These are phyloP conservation scores for Leptographium galeiforme DNA, from an alignment of 2,329 filamentous ascomycete genomes.

Conservation along the genomic window DNA sequence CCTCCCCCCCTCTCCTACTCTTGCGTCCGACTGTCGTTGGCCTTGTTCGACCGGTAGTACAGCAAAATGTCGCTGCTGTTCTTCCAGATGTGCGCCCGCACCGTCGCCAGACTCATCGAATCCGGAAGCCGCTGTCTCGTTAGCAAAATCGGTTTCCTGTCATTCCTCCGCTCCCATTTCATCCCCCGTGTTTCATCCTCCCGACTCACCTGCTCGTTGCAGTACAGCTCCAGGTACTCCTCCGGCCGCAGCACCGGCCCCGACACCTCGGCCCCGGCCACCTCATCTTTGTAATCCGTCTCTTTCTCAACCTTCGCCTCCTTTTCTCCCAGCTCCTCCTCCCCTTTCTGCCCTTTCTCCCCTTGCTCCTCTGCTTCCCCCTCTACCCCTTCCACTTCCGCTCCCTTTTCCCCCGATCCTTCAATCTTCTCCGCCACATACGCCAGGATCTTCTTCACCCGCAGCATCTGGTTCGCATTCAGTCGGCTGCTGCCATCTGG, in stretches of 20 bases:
- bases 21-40: conserved; percentile 41
- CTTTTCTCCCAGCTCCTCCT: conserved; percentile 10
- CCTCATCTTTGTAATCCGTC: neutral
- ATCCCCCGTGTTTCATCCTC: neutral
- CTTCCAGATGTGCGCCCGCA: conserved; percentile 87
- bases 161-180: neutral
- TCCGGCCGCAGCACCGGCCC: conserved; percentile 59
- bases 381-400: neutral
- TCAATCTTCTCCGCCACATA: conserved; percentile 93
- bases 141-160: neutral
- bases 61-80: conserved; percentile 85
- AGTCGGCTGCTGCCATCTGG: conserved; percentile 76
- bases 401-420: neutral
- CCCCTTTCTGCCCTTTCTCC: too few relatives aligned
- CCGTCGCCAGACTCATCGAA: conserved; percentile 85
- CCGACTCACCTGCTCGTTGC: conserved; percentile 68
- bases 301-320: conserved; percentile 34
- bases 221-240: conserved; percentile 90
- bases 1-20: neutral
- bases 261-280: conserved; percentile 13
- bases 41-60: conserved; percentile 85
- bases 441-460: conserved; percentile 83
- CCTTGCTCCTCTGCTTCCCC: neutral
- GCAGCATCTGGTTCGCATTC: conserved; percentile 93
- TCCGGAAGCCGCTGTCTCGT: conserved; percentile 48